Conservation (phyloP, 2,329 filamentous ascomycete genomes). For the Ascochyta lentis region DNA sequence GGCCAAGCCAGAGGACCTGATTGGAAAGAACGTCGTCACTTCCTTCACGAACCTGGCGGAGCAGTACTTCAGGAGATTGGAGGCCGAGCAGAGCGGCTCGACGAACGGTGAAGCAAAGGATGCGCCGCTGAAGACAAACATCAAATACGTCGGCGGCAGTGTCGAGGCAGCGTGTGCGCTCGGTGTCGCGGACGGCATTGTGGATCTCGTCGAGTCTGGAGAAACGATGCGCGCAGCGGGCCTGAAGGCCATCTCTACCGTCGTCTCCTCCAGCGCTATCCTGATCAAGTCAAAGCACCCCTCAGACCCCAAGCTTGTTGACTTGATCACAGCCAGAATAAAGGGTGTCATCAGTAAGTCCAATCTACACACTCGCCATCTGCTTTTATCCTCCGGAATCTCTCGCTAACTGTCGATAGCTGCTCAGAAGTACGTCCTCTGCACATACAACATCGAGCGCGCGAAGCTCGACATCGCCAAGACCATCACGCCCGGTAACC, state of each 20-base stretch:
- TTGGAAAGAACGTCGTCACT: conserved; percentile 93
- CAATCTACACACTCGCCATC: not conserved
- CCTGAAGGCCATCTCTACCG: conserved; percentile 91
- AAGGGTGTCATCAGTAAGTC: conserved; percentile 82
- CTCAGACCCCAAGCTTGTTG: conserved; percentile 79
- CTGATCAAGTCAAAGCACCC: conserved; percentile 89
- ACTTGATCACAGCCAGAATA: conserved; percentile 85
- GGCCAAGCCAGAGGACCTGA: conserved; percentile 72
- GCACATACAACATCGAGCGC: conserved; percentile 92
- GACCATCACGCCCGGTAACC: conserved; percentile 88
- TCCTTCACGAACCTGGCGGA: conserved; percentile 88
- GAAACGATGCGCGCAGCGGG: conserved; percentile 98
- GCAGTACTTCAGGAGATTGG: conserved; percentile 83
- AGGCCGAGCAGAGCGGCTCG: conserved; percentile 56
- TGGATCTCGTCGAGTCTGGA: conserved; percentile 96
- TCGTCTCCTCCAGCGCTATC: conserved; percentile 85
- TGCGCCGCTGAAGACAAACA: conserved; percentile 78
- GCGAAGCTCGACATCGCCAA: conserved; percentile 69
- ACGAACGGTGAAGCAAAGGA: conserved; percentile 47
- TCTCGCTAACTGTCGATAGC: conserved; percentile 53
- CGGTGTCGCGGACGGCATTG: conserved; percentile 94
- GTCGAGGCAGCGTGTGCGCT: conserved; percentile 96
- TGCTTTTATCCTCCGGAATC: not conserved
- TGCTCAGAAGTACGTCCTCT: conserved; percentile 91
- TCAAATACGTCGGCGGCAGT: conserved; percentile 94